These are phyloP conservation scores for Daldinia caldariorum DNA, from an alignment of 495 filamentous ascomycete genomes.

Conservation along the genomic window DNA sequence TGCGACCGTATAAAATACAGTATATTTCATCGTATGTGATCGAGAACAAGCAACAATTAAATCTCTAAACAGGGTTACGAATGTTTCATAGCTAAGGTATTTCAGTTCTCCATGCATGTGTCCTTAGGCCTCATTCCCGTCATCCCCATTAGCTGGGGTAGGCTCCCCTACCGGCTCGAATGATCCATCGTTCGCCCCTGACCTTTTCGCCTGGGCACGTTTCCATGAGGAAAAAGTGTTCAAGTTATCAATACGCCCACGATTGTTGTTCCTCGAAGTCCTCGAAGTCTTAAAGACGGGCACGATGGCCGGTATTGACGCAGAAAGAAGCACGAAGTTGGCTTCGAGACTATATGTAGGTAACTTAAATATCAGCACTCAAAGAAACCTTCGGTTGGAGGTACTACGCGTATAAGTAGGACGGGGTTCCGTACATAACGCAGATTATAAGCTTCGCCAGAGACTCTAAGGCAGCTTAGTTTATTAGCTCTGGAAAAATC, in stretches of 20 bases:
- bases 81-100: too few species aligned
- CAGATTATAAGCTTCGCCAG: not conserved
- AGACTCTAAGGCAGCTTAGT: not conserved
- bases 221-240: not conserved
- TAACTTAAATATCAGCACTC: not conserved
- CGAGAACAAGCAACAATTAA: too few species aligned
- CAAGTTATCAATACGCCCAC: not conserved
- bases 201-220: not conserved
- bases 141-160: not conserved
- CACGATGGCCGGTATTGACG: not conserved
- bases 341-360: not conserved
- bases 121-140: not conserved
- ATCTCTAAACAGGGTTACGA: too few species aligned
- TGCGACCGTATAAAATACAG: too few species aligned
- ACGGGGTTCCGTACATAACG: too few species aligned
- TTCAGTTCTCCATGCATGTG: too few species aligned
- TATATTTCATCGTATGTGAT: too few species aligned
- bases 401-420: too few species aligned
- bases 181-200: not conserved
- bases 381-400: too few species aligned
- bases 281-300: not conserved
- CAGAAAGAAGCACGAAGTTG: not conserved
- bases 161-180: not conserved
- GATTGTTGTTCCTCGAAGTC: not conserved
- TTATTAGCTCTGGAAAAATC: not conserved